Percentiles rank a stretch among this genome's conserved stretches.
Evolutionary conservation across 257 asterid species (phyloP).

Genomic region (Solanum lycopersicoides): DNA sequence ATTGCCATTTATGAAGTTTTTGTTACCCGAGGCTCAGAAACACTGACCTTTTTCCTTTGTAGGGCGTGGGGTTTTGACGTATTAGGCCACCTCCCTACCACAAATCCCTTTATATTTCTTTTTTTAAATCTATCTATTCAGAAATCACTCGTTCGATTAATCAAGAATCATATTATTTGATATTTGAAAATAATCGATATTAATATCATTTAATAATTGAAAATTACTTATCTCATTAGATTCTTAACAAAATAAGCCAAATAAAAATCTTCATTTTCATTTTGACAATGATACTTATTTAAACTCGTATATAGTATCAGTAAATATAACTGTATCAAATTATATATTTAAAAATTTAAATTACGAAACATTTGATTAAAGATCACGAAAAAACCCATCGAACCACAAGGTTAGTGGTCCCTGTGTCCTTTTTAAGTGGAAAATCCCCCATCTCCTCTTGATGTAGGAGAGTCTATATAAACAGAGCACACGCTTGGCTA

Average conservation of each 20-base stretch:
- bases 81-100: constrained; percentile 36
- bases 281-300: too few relatives aligned
- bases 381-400: accelerated
- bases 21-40: constrained; percentile 15
- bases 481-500: constrained; percentile 61
- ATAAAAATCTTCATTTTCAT: not conserved
- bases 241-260: not conserved
- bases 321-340: too few relatives aligned
- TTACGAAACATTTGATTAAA: not conserved
- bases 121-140: not conserved
- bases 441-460: not conserved
- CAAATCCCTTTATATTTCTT: not conserved
- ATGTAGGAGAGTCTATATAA: constrained; percentile 36
- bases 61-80: constrained; percentile 54
- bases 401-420: not conserved
- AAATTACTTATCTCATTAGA: not conserved
- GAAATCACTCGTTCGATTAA: not conserved
- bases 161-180: not conserved
- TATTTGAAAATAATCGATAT: too few relatives aligned
- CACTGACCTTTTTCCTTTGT: constrained; percentile 20
- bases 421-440: not conserved
- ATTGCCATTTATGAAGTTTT: constrained; percentile 8
- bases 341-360: not conserved
- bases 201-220: too few relatives aligned
- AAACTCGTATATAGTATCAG: too few relatives aligned